Evolutionary conservation across 2,329 filamentous ascomycete genomes (phyloP), one percentile per base, ranked within the genome.

Genomic region (Xylaria sp.): DNA sequence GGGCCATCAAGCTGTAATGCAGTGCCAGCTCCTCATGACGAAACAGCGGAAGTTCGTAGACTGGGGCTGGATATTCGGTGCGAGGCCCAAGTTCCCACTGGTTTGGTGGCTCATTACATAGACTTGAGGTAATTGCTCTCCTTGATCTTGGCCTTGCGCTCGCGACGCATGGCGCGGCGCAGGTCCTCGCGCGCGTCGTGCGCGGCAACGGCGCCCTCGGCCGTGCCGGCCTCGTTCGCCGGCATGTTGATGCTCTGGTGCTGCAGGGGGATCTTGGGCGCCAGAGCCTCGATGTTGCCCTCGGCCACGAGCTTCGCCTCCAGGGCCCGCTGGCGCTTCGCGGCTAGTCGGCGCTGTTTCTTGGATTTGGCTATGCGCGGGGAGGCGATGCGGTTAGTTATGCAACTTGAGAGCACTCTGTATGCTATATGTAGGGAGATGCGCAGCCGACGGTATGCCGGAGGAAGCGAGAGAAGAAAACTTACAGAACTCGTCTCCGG

Each of bases 71-170:
- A n/a, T n/a, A n/a, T n/a, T n/a, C n/a, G n/a, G n/a, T n/a, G n/a
- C n/a, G n/a, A n/a, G n/a, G n/a, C n/a, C n/a, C n/a, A n/a, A n/a
- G n/a, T n/a, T n/a, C n/a, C n/a, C n/a, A n/a, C n/a, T n/a, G n/a
- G n/a, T 47, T 47, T 15, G 25, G 25, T 19, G 17, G 10, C 35
- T 56, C 38, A 57, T 79, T 81, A 87, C 90, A 93, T 92, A 43
- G 87, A 86, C 84, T 90, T 91, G 78, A 95, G 85, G 83, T 93
- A 95, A 79, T 95, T 95, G 74, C 78, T 79, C 82, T 95, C 91
- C 86, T 93, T 94, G 73, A 95, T 95, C 77, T 83, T 85, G 62
- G 85, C 85, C 78, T 89, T 86, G 74, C 91, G 83, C 80, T 92
- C 90, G 75, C 85, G 85, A 72, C 91, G 85, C 90, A 93, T 88